Evolutionary conservation across 768 basidiomycete species (phyloP), one percentile per base, ranked within the genome.

Genomic region (Inosperma sp.): DNA sequence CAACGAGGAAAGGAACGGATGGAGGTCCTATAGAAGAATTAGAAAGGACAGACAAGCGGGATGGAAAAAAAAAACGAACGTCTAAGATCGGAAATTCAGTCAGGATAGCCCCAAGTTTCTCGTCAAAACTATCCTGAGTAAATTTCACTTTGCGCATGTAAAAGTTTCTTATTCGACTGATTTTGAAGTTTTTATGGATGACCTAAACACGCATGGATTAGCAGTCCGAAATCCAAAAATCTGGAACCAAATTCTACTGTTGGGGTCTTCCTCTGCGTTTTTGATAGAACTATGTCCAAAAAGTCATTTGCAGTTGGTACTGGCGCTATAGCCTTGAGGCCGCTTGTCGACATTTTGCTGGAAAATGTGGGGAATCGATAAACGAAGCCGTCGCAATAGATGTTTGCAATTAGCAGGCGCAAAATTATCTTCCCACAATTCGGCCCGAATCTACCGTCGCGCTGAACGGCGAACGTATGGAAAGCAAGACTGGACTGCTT

Each of bases 101-200:
- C 63, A 99, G 74, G 65, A 99, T 99, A 27, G 84, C 86, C 49
- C 84, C 84, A 25, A 99, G 80, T 66, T 97, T 94, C 71, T 97
- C 94, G 53, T 96, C 93, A 58, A 98, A 97, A 13, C 88, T 78
- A 64, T 97, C 93, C 68, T 97, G 93, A 3, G 94, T 94, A 68
- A 96, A 98, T 70, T 95, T 98, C 72, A 99, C 95, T 70, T 99
- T 99, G 67, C 95, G 84, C 95, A 98, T 97, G 70, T 99, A 96
- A 65, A 93, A 93, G 62, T 93, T 92, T 55, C 95, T 83, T 72
- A 98, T 98, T 59, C 95, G 87, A 58, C 92, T 93, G 69, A 99
- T 99, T 76, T 99, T 97, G 78, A 96, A 97, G 77, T 97, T 97
- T 78, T 96, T 97, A 72, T 97, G 96, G 66, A 98, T 97, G 59